phyloP scores from a whole-genome alignment of 2,329 filamentous ascomycete genomes.

The Boeremia exigua region DNA sequence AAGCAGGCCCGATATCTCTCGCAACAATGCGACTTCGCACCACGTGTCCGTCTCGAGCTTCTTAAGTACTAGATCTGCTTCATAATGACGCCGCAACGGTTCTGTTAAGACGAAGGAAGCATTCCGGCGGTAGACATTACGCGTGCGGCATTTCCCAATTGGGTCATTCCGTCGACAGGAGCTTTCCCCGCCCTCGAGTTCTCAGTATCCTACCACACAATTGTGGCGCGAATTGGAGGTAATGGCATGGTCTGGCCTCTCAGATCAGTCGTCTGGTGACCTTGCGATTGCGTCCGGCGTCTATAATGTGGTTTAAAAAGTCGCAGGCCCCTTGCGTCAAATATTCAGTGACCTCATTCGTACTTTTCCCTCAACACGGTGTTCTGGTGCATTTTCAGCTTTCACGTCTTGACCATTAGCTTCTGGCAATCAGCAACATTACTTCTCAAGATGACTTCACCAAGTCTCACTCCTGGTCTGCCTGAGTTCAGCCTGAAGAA shows the following conservation, averaged over 20 bases:
- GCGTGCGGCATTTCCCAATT: slow-evolving; percentile 11
- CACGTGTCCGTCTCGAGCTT: slow-evolving; percentile 4
- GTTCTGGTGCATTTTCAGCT: slow-evolving; percentile 1
- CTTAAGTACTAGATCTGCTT: background rate
- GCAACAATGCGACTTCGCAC: background rate
- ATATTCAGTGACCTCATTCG: background rate
- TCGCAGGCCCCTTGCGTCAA: background rate
- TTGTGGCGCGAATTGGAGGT: slow-evolving; percentile 4
- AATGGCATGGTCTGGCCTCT: slow-evolving; percentile 5
- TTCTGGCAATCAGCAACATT: background rate
- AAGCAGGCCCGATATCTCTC: background rate
- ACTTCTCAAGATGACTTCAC: slow-evolving; percentile 20
- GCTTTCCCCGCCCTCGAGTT: slow-evolving; percentile 14
- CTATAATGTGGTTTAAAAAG: background rate
- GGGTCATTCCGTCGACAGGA: slow-evolving; percentile 13
- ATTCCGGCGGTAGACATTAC: slow-evolving; percentile 4
- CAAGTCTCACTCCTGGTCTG: slow-evolving; percentile 46
- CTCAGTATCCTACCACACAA: slow-evolving; percentile 8
- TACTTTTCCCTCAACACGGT: background rate
- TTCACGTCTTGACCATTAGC: background rate
- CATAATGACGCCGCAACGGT: slow-evolving; percentile 6
- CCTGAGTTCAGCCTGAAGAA: slow-evolving; percentile 78
- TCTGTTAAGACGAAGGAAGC: slow-evolving; percentile 6
- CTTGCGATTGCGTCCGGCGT: slow-evolving; percentile 2
- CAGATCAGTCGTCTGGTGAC: slow-evolving; percentile 9